Percentiles rank a stretch among this genome's conserved stretches.
These are phyloP conservation scores for Eutrema japonicum DNA, from an alignment of 345 rosid species.

Conservation along the genomic window DNA sequence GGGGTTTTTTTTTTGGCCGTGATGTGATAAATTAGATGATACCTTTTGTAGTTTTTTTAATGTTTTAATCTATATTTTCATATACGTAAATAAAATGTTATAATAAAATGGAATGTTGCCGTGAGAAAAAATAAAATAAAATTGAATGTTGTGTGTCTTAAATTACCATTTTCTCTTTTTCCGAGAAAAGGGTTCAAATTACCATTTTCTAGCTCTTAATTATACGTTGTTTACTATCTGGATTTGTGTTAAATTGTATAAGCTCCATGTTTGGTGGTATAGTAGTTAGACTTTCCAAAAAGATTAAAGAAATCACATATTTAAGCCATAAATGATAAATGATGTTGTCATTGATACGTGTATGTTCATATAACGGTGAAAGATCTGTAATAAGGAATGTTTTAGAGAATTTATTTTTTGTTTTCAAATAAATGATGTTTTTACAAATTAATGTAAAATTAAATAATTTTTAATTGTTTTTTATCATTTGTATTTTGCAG, in stretches of 20 bases:
- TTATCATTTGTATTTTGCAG: no score
- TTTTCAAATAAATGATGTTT: no score
- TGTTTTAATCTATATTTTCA: background rate
- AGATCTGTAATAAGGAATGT: background rate
- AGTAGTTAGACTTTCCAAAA: background rate
- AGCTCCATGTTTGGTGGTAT: conserved; percentile 9
- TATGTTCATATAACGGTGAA: conserved; percentile 8
- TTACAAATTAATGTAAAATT: no score
- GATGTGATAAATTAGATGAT: no score
- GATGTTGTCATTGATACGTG: background rate
- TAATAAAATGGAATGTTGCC: background rate
- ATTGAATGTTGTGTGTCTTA: background rate
- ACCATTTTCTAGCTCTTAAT: background rate
- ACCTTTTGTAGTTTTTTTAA: no score
- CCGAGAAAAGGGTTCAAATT: background rate
- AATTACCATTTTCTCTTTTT: background rate
- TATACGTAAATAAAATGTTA: background rate
- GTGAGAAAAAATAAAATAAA: background rate
- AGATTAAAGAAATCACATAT: conserved; percentile 5
- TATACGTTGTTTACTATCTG: background rate
- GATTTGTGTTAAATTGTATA: conserved; percentile 1
- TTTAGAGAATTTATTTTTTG: no score
- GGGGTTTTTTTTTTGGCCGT: no score
- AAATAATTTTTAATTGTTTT: no score
- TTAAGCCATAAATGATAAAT: background rate